Base-by-base conservation (phyloP, 1,284 basidiomycete genomes). In the Pyrrhoderma lamaoense region DNA sequence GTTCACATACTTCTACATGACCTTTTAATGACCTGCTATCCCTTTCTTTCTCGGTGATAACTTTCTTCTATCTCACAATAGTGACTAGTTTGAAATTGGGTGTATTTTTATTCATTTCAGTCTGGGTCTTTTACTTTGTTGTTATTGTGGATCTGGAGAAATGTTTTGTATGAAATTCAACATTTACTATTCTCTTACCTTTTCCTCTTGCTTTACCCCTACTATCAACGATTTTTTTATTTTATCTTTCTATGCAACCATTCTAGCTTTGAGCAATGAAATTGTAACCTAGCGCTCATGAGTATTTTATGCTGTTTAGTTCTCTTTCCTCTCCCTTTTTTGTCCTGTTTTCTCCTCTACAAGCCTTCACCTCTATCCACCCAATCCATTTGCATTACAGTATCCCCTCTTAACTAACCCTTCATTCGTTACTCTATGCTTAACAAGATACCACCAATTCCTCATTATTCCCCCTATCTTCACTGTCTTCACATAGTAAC, bases 81-180 rank as follows among this genome's bases (percentile, higher is more conserved):
- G 14, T 38, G 38, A 38, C 14, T 4, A 38, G 13, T 47, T 16
- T 7, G n/a, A 40, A 40, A 22, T 40, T 40, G 7, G 8, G 21
- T 54, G 48, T 54, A 47, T 54, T 40, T 43, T 53, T 53, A 53
- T 36, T 37, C 39, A 16, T 35, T 39, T 46, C 31, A 34, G 13
- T 36, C 36, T 44, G 21, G 19, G 23, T 22, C 22, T 31, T 43
- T 44, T 37, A n/a, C 21, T 48, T n/a, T 45, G 49, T 51, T 52
- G 45, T 52, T 35, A 36, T 43, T 49, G 23, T 40, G 38, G 44
- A 47, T 23, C 27, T 47, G 44, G 38, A 18, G 21, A 40, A 18
- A 40, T 40, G 27, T 31, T 31, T 31, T 31, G 27, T 31, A 31
- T 31, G 27, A 11, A 31, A 31, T 31, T 31, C 27, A 31, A 5